Base-by-base conservation (phyloP, 768 basidiomycete genomes). In the Trichaptum fuscoviolaceum region DNA sequence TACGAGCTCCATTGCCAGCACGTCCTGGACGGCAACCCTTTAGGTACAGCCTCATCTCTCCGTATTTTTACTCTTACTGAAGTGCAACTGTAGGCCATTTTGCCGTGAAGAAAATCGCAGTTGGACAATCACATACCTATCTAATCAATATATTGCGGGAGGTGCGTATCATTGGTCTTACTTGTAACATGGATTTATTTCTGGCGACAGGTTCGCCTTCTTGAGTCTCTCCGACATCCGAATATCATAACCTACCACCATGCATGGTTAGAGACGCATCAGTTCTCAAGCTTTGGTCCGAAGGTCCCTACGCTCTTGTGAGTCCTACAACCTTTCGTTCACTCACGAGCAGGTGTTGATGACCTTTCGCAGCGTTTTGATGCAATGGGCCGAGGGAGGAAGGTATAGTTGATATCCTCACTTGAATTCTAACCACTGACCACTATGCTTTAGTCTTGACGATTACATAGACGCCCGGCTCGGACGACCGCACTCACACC, bases 231-330 rank as follows among this genome's bases (percentile, higher is more conserved):
- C 3, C 89, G 90, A 65, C 96, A 99, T 77, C 91, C 89, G 5
- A 96, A 98, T 69, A 96, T 99, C 69, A 85, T 99, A 68, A 94
- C 92, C 4, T 97, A 97, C 72, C 96, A 98, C 75, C 95, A 96
- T 72, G 87, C 95, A 0, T 98, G 95, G 95, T 83, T 98, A 25
- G 95, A 98, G 75, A 82, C 84, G 0, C 85, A 83, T 65, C 89
- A 90, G 67, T 96, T 97, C 77, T 96, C 94, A 1, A 80, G 88
- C 0, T 96, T 96, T 73, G 95, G 94, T 0, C 93, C 93, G 0
- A 86, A 87, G 70, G 87, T 98, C 26, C 94, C 93, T 4, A 91
- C 95, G 0, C 76, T 97, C 42, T 92, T 95, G 92, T 93, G 70
- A 77, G 89, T 78, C 5, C 10, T 62, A 35, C 1, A 25, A 63